Evolutionary conservation across 495 filamentous ascomycete species (phyloP).

Genomic region (Glutinoglossum americanum): DNA sequence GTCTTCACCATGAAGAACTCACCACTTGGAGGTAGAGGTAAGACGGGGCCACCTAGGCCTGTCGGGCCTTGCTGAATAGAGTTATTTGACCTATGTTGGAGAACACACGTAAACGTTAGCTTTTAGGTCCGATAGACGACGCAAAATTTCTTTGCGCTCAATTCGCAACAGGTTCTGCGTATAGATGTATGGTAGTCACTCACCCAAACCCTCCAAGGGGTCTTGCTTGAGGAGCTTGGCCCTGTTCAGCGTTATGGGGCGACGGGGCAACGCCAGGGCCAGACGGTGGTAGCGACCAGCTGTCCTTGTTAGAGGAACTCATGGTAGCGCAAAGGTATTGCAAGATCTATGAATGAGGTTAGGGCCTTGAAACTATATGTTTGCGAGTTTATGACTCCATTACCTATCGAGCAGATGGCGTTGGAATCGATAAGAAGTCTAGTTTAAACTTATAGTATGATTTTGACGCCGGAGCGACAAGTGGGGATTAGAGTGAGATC

Average conservation of each 20-base stretch:
- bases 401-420: not conserved
- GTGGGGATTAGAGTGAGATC: not conserved
- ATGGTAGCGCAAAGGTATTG: not conserved
- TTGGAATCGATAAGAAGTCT: not conserved
- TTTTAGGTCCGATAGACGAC: not conserved
- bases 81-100: not conserved
- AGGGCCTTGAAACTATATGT: not conserved
- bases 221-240: conserved; percentile 5
- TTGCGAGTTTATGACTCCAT: not conserved
- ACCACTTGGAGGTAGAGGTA: conserved; percentile 3
- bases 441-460: not conserved
- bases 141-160: not conserved
- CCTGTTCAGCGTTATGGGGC: conserved; percentile 12
- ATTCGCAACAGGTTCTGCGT: not conserved
- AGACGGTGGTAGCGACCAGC: conserved; percentile 1
- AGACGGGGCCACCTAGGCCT: conserved; percentile 1
- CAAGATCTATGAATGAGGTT: not conserved
- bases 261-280: conserved; percentile 11
- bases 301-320: conserved; percentile 2
- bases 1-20: not conserved
- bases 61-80: not conserved
- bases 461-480: not conserved
- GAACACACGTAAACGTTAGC: not conserved
- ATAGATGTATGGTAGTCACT: not conserved
- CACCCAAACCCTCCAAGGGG: conserved; percentile 13